These are phyloP conservation scores for Suhomyces atakaporum DNA, from an alignment of 1,139 yeast species.

Conservation along the genomic window DNA sequence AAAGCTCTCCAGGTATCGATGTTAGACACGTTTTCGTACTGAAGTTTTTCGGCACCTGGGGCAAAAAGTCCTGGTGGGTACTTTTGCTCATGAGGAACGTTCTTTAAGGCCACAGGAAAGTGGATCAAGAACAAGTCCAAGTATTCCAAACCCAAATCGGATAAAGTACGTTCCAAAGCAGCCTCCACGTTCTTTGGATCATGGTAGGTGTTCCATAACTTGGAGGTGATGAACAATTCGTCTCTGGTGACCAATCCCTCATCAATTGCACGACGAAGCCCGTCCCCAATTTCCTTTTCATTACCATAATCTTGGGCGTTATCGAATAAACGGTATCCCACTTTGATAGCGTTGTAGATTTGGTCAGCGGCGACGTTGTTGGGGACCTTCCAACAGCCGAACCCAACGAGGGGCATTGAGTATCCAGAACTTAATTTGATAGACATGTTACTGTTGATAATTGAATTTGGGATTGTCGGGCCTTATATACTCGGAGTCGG, in stretches of 20 bases:
- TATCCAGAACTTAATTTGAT: slow-evolving; percentile 60
- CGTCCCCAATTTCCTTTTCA: slow-evolving; percentile 72
- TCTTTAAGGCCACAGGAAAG: slow-evolving; percentile 77
- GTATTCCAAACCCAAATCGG: slow-evolving; percentile 67
- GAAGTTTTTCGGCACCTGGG: slow-evolving; percentile 49
- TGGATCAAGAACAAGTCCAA: slow-evolving; percentile 76
- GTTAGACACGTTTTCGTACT: slow-evolving; percentile 69
- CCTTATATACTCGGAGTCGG: not conserved
- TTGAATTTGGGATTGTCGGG: not conserved
- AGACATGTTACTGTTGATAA: slow-evolving; percentile 22
- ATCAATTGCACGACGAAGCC: slow-evolving; percentile 60
- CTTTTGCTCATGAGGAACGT: slow-evolving; percentile 67
- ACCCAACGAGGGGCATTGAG: slow-evolving; percentile 64
- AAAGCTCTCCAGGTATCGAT: slow-evolving; percentile 79
- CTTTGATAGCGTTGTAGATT: slow-evolving; percentile 65
- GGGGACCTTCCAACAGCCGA: slow-evolving; percentile 71
- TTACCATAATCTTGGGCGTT: slow-evolving; percentile 82
- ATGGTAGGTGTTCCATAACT: slow-evolving; percentile 80
- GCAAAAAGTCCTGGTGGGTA: slow-evolving; percentile 81
- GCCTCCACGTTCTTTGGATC: slow-evolving; percentile 58
- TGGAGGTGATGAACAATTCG: slow-evolving; percentile 74
- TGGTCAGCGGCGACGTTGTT: slow-evolving; percentile 57
- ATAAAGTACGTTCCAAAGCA: slow-evolving; percentile 64
- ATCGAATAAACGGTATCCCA: slow-evolving; percentile 74
- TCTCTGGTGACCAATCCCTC: slow-evolving; percentile 72